phyloP scores from a whole-genome alignment of 2,329 filamentous ascomycete species.

The Fusarium sp. region DNA sequence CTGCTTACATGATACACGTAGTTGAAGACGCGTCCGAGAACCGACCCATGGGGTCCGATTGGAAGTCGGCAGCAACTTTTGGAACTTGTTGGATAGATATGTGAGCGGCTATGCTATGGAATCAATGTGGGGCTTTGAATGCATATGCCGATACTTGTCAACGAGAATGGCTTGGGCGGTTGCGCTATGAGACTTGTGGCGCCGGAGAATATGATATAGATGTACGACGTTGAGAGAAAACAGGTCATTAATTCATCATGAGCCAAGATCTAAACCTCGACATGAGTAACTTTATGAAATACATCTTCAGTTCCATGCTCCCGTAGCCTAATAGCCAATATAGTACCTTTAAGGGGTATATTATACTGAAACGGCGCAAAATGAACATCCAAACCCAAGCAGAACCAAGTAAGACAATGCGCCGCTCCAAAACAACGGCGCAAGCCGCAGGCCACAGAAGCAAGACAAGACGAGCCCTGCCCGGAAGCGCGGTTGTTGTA shows the following conservation, averaged over 20 bases:
- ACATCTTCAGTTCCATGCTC: conserved; percentile 27
- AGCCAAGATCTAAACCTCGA: conserved; percentile 34
- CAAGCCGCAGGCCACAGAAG: conserved; percentile 17
- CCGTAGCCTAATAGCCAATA: conserved; percentile 25
- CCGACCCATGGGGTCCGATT: conserved; percentile 6
- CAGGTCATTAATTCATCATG: conserved; percentile 43
- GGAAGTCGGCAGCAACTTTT: background rate
- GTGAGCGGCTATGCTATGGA: background rate
- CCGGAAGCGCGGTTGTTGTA: conserved; percentile 36
- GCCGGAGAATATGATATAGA: background rate
- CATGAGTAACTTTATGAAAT: conserved; percentile 32
- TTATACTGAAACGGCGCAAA: conserved; percentile 31
- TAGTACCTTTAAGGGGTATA: conserved; percentile 41
- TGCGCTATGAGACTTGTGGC: background rate
- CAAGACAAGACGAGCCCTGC: conserved; percentile 32
- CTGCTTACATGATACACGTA: conserved; percentile 15
- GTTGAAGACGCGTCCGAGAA: conserved; percentile 2
- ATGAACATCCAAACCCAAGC: conserved; percentile 13
- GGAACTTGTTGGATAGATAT: background rate
- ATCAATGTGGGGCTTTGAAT: conserved; percentile 17
- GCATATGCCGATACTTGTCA: background rate
- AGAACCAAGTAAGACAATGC: conserved; percentile 16
- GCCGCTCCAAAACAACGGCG: conserved; percentile 9
- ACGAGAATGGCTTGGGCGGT: background rate
- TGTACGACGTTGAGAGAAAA: conserved; percentile 11